Conservation (phyloP, 345 rosid genomes). For the Dipteronia sinensis region DNA sequence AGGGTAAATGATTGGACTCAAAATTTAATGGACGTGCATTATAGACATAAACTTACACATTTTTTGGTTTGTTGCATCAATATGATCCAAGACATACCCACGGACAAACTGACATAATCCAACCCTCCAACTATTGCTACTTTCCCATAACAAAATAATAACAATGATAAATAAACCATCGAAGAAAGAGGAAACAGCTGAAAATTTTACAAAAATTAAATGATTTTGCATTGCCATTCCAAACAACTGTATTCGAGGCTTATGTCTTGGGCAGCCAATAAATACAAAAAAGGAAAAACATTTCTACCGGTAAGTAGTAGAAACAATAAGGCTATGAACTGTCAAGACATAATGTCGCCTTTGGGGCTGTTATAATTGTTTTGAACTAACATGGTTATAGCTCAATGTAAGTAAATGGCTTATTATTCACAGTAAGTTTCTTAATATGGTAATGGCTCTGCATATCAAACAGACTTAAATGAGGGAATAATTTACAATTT, state of each 20-base stretch:
- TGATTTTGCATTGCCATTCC: background rate
- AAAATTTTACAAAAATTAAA: no score
- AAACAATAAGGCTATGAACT: background rate
- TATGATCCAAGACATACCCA: background rate
- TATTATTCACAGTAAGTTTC: background rate
- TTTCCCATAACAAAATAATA: background rate
- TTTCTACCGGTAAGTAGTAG: background rate
- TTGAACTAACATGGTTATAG: background rate
- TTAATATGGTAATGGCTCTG: background rate
- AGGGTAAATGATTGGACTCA: constrained; percentile 48
- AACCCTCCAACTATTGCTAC: background rate
- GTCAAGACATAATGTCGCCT: background rate
- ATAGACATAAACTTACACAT: background rate
- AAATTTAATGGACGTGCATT: background rate
- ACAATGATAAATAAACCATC: background rate
- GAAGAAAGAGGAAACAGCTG: background rate
- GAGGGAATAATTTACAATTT: background rate
- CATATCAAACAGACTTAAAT: background rate
- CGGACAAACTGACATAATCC: background rate
- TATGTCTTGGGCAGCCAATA: background rate
- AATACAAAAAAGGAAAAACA: background rate
- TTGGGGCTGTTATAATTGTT: background rate
- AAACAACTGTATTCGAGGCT: background rate
- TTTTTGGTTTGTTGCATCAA: background rate
- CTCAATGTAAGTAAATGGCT: background rate